Conservation (phyloP, 768 basidiomycete genomes). For the Gyrodon lividus region DNA sequence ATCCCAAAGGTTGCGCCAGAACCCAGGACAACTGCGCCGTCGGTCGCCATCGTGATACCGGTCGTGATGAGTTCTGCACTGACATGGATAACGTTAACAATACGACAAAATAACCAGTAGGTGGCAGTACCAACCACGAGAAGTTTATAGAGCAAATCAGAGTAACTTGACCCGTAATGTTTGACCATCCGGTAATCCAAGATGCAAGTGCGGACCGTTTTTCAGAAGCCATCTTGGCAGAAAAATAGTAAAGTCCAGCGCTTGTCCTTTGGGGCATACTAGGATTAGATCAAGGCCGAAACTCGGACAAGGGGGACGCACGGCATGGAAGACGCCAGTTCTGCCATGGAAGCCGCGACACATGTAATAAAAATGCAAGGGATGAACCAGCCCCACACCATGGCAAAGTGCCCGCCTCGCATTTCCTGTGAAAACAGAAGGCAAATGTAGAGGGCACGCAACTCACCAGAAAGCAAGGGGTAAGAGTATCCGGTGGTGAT, state of each 20-base stretch:
- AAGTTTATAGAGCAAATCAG: slow-evolving; percentile 25
- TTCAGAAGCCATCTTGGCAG: slow-evolving; percentile 27
- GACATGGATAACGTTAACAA: background rate
- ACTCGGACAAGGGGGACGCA: slow-evolving; percentile 4
- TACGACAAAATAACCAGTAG: background rate
- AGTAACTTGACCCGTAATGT: slow-evolving; percentile 26
- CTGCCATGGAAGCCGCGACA: slow-evolving; percentile 20
- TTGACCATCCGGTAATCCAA: slow-evolving; percentile 32
- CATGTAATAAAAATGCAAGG: slow-evolving; percentile 18
- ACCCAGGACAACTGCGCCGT: slow-evolving; percentile 17
- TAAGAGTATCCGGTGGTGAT: slow-evolving; percentile 18
- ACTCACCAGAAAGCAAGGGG: slow-evolving; percentile 17
- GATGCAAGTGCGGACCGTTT: slow-evolving; percentile 25
- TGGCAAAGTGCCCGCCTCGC: slow-evolving; percentile 23
- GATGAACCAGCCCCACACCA: slow-evolving; percentile 26
- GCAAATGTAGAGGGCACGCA: background rate
- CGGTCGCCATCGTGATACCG: slow-evolving; percentile 22
- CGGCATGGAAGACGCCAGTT: slow-evolving; percentile 22
- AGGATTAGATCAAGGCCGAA: background rate
- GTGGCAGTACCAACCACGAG: slow-evolving; percentile 13
- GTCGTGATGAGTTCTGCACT: slow-evolving; percentile 22
- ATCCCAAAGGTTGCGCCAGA: slow-evolving; percentile 24
- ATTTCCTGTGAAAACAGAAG: background rate
- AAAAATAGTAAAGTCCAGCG: slow-evolving; percentile 29
- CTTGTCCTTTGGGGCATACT: slow-evolving; percentile 14